A percentile compares a stretch with the other conserved stretches of the same genome.
These are phyloP conservation scores for Saccharomycopsis malanga DNA, from an alignment of 805 yeast genomes.

Conservation along the genomic window DNA sequence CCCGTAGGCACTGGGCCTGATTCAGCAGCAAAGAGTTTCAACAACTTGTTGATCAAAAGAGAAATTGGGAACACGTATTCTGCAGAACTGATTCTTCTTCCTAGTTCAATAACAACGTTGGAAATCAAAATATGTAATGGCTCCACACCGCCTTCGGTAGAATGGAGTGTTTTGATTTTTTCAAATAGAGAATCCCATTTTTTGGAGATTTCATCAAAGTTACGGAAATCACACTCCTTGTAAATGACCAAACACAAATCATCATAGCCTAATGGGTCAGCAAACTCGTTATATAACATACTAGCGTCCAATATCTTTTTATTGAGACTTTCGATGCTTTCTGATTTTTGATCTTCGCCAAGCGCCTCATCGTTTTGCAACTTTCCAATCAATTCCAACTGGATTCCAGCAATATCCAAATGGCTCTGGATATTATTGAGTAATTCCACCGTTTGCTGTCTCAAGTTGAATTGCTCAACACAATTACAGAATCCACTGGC, in stretches of 20 bases:
- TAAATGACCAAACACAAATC: constrained; percentile 73
- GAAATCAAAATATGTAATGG: constrained; percentile 12
- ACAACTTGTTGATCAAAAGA: constrained; percentile 58
- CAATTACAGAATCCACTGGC: constrained; percentile 92
- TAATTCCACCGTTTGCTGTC: constrained; percentile 70
- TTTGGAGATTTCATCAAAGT: constrained; percentile 70
- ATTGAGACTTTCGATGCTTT: constrained; percentile 49
- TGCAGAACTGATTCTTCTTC: constrained; percentile 55
- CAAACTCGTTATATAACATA: constrained; percentile 76
- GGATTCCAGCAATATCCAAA: constrained; percentile 80
- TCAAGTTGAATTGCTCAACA: constrained; percentile 64
- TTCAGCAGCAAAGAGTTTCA: constrained; percentile 41
- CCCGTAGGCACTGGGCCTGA: constrained; percentile 41
- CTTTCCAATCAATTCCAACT: constrained; percentile 48
- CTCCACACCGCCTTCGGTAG: constrained; percentile 25
- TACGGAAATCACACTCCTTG: constrained; percentile 79
- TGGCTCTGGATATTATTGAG: constrained; percentile 67
- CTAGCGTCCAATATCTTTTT: constrained; percentile 61
- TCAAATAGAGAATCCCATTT: constrained; percentile 75
- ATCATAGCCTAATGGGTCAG: constrained; percentile 82
- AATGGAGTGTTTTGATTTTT: constrained; percentile 32
- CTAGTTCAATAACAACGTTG: constrained; percentile 37
- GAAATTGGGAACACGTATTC: constrained; percentile 78
- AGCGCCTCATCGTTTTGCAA: constrained; percentile 45
- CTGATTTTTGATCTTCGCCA: constrained; percentile 40